phyloP scores from a whole-genome alignment of 2,329 filamentous ascomycete species.

The Calonectria ilicicola region DNA sequence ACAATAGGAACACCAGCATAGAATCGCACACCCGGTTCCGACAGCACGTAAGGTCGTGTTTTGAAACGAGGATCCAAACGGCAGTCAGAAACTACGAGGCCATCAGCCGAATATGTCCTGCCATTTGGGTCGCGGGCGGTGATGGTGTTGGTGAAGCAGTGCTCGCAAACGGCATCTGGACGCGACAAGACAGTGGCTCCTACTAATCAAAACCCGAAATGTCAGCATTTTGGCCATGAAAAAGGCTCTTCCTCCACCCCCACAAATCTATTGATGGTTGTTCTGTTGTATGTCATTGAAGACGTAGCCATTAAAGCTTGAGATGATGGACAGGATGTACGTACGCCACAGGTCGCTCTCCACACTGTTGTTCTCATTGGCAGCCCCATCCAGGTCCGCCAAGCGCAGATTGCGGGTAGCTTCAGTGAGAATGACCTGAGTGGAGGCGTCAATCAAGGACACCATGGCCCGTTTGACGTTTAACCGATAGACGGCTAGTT shows the following conservation, averaged over 20 bases:
- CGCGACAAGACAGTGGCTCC: conserved; percentile 44
- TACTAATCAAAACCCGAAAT: conserved; percentile 22
- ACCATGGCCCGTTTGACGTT: conserved; percentile 62
- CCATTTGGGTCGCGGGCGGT: conserved; percentile 39
- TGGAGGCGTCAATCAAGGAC: conserved; percentile 58
- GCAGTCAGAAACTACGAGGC: conserved; percentile 46
- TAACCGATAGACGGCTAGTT: conserved; percentile 62
- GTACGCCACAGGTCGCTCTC: conserved; percentile 49
- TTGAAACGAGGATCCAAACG: conserved; percentile 49
- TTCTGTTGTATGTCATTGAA: background rate
- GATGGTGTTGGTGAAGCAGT: conserved; percentile 39
- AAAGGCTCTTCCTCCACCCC: background rate
- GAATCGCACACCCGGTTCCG: conserved; percentile 49
- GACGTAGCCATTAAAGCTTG: background rate
- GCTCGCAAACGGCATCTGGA: conserved; percentile 50
- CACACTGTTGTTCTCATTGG: background rate
- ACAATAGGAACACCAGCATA: conserved; percentile 67
- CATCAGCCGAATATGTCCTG: conserved; percentile 42
- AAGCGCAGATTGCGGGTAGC: conserved; percentile 60
- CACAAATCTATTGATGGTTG: background rate
- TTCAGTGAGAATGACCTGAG: conserved; percentile 65
- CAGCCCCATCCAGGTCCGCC: conserved; percentile 41
- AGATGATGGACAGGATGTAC: conserved; percentile 26
- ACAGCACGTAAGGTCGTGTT: conserved; percentile 46
- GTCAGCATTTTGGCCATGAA: background rate